Evolutionary conservation across 371 early-diverging fungal species (phyloP).

Genomic region (Massospora cicadina): DNA sequence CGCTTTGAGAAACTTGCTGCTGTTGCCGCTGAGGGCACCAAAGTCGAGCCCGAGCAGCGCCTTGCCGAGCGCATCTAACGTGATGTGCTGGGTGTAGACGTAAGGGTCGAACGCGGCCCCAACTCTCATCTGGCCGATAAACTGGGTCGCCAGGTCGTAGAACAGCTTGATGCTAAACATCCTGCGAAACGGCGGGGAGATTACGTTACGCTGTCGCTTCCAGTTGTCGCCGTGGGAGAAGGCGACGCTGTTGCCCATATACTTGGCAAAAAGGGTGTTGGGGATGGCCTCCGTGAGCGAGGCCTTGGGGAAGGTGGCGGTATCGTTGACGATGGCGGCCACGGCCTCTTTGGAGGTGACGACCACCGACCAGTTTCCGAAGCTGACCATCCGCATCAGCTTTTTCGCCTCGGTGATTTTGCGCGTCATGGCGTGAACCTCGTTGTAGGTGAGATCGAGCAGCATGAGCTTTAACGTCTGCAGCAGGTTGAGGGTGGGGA

Average conservation of each 20-base stretch:
- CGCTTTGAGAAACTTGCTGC: neutral
- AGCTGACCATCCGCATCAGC: neutral
- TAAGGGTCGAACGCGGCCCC: neutral
- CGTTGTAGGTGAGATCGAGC: neutral
- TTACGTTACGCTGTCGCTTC: constrained; percentile 9
- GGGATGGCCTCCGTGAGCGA: neutral
- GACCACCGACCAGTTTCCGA: constrained; percentile 1
- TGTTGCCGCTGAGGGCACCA: neutral
- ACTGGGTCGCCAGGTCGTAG: neutral
- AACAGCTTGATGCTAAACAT: neutral
- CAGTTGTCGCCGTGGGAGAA: constrained; percentile 2
- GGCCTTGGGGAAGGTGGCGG: constrained; percentile 5
- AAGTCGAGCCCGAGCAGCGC: neutral
- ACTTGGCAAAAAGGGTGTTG: neutral
- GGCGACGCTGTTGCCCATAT: constrained; percentile 2
- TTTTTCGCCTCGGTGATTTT: neutral
- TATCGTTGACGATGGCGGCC: neutral
- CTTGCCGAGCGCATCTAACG: constrained; percentile 3
- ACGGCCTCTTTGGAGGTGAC: neutral
- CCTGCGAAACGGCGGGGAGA: constrained; percentile 3
- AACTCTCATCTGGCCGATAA: neutral
- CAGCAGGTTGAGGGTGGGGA: neutral
- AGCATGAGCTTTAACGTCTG: neutral
- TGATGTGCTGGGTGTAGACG: neutral
- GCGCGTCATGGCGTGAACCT: neutral